Evolutionary conservation across 345 rosid species (phyloP).

Genomic region (Lepidium africanum): DNA sequence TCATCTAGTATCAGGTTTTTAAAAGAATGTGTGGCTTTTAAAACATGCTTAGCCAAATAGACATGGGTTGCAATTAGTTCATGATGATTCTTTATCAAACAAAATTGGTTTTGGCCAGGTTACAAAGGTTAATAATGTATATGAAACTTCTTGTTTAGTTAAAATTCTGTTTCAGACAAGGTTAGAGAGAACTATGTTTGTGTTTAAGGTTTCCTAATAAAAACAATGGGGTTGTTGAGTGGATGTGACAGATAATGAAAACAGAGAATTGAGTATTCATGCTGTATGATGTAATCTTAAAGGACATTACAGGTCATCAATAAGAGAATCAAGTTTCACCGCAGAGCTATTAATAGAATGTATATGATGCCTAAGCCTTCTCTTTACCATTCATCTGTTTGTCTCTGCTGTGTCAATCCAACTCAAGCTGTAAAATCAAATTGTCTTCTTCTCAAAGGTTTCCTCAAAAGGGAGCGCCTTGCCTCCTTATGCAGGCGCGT

Average conservation of each 20-base stretch:
- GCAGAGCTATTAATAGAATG: conserved; percentile 18
- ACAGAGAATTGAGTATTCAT: neutral
- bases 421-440: conserved; percentile 15
- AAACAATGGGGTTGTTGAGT: neutral
- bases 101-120: neutral
- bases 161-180: neutral
- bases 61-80: no score
- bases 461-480: conserved; percentile 48
- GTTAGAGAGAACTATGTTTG: neutral
- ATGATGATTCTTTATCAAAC: neutral
- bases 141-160: neutral
- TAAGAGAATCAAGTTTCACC: conserved; percentile 14
- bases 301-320: conserved; percentile 19
- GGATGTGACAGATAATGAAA: neutral
- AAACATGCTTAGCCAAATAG: no score
- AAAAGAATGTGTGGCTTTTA: neutral
- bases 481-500: conserved; percentile 33
- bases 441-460: neutral
- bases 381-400: conserved; percentile 22
- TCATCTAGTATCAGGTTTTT: neutral
- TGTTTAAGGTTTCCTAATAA: neutral
- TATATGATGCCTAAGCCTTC: conserved; percentile 15
- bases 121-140: neutral
- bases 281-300: conserved; percentile 9
- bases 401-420: conserved; percentile 17